Evolutionary conservation across 148 eudicot species (phyloP).

Genomic region (Vaccinium corymbosum): DNA sequence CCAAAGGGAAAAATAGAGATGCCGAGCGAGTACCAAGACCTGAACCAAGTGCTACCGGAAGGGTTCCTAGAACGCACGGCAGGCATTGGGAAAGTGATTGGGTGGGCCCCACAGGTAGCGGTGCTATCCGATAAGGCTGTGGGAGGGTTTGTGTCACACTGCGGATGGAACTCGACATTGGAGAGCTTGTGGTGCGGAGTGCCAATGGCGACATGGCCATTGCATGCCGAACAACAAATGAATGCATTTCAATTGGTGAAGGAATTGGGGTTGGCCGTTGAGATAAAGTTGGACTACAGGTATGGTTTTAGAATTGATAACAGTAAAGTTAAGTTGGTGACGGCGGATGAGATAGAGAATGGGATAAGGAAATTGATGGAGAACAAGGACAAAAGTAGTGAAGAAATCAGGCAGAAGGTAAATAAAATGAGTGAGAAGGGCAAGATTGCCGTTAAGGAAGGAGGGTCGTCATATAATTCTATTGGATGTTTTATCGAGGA

Average conservation of each 20-base stretch:
- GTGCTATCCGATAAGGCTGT: slow-evolving; percentile 19
- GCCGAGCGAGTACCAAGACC: slow-evolving; percentile 4
- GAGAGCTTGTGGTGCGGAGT: slow-evolving; percentile 38
- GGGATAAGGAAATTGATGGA: neutral
- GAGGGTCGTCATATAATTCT: neutral
- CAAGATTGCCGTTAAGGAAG: neutral
- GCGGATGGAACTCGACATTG: slow-evolving; percentile 39
- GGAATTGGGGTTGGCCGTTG: slow-evolving; percentile 28
- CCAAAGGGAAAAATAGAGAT: neutral
- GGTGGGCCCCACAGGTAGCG: slow-evolving; percentile 37
- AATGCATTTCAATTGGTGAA: slow-evolving; percentile 27
- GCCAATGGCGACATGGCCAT: slow-evolving; percentile 30
- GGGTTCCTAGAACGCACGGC: slow-evolving; percentile 34
- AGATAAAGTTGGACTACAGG: slow-evolving; percentile 26
- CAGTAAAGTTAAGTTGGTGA: neutral
- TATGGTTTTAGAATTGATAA: no score
- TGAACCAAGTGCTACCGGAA: slow-evolving; percentile 24
- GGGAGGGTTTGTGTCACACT: slow-evolving; percentile 35
- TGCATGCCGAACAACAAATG: slow-evolving; percentile 32
- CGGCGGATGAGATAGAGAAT: neutral
- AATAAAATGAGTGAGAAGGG: neutral
- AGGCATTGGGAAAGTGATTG: slow-evolving; percentile 26
- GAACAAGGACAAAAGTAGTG: neutral
- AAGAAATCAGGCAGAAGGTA: neutral
- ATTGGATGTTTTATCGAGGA: neutral